Evolutionary conservation across 805 yeast genomes (phyloP).

Genomic region (Kodamaea hsintzibuensis): DNA sequence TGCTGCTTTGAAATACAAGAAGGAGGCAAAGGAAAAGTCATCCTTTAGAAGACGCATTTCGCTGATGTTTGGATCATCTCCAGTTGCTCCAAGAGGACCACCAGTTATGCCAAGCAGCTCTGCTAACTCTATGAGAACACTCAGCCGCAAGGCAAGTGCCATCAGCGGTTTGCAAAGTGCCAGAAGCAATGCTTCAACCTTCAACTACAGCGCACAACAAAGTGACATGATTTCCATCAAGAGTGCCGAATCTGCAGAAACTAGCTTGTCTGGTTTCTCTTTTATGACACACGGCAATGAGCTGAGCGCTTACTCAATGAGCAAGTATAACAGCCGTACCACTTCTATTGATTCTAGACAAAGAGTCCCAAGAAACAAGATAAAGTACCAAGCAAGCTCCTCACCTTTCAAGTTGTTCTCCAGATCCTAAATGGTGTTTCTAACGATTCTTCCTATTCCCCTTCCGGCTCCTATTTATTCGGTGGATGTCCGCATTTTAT

Average conservation of each 20-base stretch:
- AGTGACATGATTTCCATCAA: conserved; percentile 5
- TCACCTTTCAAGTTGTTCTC: conserved; percentile 11
- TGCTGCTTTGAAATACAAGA: conserved; percentile 15
- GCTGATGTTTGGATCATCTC: conserved; percentile 8
- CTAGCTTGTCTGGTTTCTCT: conserved; percentile 8
- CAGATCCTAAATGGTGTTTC: not conserved
- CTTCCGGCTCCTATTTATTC: not conserved
- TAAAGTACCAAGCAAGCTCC: conserved; percentile 1
- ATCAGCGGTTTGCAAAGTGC: not conserved
- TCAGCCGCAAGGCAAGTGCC: not conserved
- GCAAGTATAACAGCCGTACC: conserved; percentile 1
- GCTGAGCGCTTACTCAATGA: conserved; percentile 1
- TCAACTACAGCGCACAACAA: not conserved
- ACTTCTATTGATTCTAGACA: conserved; percentile 1
- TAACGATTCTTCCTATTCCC: not conserved
- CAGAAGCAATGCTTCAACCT: not conserved
- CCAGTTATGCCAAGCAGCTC: conserved; percentile 2
- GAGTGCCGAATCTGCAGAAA: not conserved
- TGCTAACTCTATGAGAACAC: not conserved
- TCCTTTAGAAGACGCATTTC: conserved; percentile 19
- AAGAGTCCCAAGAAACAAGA: conserved; percentile 1
- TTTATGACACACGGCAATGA: conserved; percentile 8
- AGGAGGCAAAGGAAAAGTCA: conserved; percentile 13
- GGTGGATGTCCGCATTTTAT: conserved; percentile 3
- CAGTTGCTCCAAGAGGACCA: not conserved